Base-by-base conservation (phyloP, 1,284 basidiomycete species). In the Ceratobasidium sp. region DNA sequence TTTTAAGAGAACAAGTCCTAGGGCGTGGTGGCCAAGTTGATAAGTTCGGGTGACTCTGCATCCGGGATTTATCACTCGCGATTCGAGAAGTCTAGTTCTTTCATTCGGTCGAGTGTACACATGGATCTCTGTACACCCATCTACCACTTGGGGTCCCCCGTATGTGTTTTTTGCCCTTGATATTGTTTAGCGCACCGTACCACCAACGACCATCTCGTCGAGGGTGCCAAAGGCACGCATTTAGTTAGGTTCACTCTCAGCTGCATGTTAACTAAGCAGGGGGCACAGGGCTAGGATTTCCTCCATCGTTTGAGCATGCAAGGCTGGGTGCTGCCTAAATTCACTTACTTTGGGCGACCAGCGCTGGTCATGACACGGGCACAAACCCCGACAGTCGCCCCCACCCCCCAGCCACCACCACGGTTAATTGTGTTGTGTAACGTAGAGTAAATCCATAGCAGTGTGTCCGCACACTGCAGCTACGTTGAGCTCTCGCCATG, bases 21-120 rank as follows among this genome's bases (percentile, higher is more conserved):
- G n/a, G 66, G 16, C 9, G 37, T 51, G 58, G 58, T 72, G 69
- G 69, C 69, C 69, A 72, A 71, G 69, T 62, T 49, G 19, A 39
- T 48, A 22, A 31, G 31, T 43, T 14, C 27, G 58, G 58, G 69
- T 72, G 69, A 58, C 69, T 51, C 56, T 72, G 69, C 69, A 37
- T 61, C 58, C 69, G 69, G 69, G 29, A 53, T 24, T 58, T 72
- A 11, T 41, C 66, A 29, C 54, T 7, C 37, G 46, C 24, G 56
- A 59, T 39, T 59, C 34, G 56, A 13, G 29, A 22, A 56, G 29
- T 19, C 29, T 22, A 71, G 59, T 71, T 31, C 16, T n/a, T 24
- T 4, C 22, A 31, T 63, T 27, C 41, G 61, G 48, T 46, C 61
- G 24, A 41, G 3, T 63, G 59, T 31, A 22, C 24, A 7, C 61